These are phyloP conservation scores for Eucalyptus curtisii DNA, from an alignment of 345 rosid species.

Conservation along the genomic window DNA sequence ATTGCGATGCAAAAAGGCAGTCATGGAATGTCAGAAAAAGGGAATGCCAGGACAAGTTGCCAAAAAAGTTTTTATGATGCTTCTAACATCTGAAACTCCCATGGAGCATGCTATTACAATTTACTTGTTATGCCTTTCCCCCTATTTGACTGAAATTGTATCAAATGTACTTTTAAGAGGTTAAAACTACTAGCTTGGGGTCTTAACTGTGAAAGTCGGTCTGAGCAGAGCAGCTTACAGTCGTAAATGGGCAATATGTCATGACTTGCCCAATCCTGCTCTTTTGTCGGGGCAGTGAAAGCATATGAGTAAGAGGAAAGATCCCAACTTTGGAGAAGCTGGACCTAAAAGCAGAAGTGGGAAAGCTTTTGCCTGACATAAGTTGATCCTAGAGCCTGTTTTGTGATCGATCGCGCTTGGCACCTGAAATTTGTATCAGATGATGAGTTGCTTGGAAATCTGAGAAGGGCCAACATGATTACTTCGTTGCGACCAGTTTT, in stretches of 20 bases:
- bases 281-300: neutral
- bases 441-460: neutral
- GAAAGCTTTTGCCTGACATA: neutral
- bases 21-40: neutral
- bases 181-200: neutral
- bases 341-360: neutral
- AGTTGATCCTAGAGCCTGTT: neutral
- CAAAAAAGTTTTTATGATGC: neutral
- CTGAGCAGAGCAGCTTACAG: neutral
- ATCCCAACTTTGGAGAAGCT: neutral
- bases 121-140: neutral
- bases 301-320: neutral
- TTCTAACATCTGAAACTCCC: neutral
- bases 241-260: neutral
- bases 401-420: neutral
- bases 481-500: neutral
- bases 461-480: neutral
- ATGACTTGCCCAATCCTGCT: neutral
- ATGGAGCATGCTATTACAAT: too few relatives aligned
- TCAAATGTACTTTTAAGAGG: neutral
- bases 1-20: neutral
- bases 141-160: neutral
- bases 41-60: neutral
- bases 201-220: neutral
- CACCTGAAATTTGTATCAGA: neutral